Evolutionary conservation across 345 rosid genomes (phyloP).

Genomic region (Syzygium aromaticum): DNA sequence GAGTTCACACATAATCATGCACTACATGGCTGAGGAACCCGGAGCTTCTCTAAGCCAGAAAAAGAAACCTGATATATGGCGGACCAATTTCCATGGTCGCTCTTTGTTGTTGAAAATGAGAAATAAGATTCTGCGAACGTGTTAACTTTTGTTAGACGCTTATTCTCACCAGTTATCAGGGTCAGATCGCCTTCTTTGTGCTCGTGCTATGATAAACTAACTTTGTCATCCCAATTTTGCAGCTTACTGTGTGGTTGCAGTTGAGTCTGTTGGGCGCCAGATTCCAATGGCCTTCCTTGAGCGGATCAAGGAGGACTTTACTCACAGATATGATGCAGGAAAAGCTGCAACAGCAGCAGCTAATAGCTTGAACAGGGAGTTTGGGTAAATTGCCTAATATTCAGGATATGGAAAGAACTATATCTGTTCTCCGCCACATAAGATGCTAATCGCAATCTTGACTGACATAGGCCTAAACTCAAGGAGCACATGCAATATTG

Average conservation of each 20-base stretch:
- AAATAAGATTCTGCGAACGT: background rate
- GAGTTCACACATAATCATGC: background rate
- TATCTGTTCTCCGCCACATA: background rate
- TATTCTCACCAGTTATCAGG: background rate
- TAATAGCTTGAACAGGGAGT: constrained; percentile 43
- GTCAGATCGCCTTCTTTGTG: background rate
- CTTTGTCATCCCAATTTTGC: constrained; percentile 4
- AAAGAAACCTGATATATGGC: background rate
- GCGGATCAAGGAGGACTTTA: constrained; percentile 48
- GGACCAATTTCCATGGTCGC: background rate
- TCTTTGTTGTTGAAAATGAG: background rate
- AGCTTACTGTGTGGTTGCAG: constrained; percentile 67
- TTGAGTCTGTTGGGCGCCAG: constrained; percentile 48
- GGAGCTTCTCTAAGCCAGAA: background rate
- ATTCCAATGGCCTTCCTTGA: constrained; percentile 56
- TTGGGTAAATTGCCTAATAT: constrained; percentile 19
- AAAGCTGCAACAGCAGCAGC: constrained; percentile 46
- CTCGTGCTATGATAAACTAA: background rate
- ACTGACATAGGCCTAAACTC: constrained; percentile 33
- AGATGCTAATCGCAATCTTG: background rate
- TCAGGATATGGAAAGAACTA: background rate
- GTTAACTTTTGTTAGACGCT: background rate
- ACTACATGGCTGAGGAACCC: background rate
- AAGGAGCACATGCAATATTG: constrained; percentile 66
- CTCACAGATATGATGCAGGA: constrained; percentile 40